phyloP scores from a whole-genome alignment of 768 basidiomycete species.

The Lactarius sanguifluus region DNA sequence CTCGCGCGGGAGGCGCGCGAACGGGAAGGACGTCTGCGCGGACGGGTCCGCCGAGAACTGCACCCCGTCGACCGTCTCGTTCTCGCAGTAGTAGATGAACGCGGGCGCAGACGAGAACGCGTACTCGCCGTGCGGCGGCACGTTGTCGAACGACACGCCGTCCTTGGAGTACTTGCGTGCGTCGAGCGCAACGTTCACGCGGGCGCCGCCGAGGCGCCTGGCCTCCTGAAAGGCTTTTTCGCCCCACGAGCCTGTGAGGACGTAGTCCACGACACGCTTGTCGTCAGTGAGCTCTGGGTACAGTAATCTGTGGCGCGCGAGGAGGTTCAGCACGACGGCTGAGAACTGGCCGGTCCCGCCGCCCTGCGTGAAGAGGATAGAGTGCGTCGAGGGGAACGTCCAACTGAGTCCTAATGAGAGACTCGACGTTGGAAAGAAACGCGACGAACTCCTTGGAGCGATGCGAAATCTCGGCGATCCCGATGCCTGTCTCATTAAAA shows the following conservation, averaged over 20 bases:
- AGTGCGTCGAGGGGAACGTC: slow-evolving; percentile 77
- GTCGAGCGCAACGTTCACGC: slow-evolving; percentile 71
- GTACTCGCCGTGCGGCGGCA: slow-evolving; percentile 75
- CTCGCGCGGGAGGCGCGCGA: slow-evolving; percentile 55
- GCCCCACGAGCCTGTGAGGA: slow-evolving; percentile 92
- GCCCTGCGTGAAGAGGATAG: slow-evolving; percentile 90
- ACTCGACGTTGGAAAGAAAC: slow-evolving; percentile 61
- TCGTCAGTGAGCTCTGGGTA: slow-evolving; percentile 56
- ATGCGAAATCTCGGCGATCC: slow-evolving; percentile 95
- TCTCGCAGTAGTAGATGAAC: slow-evolving; percentile 97
- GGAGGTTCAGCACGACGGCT: slow-evolving; percentile 86
- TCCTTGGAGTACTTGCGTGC: slow-evolving; percentile 59
- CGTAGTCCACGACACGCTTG: slow-evolving; percentile 77
- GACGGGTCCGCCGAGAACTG: slow-evolving; percentile 69
- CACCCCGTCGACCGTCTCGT: slow-evolving; percentile 96
- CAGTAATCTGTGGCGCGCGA: slow-evolving; percentile 79
- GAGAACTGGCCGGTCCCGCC: slow-evolving; percentile 93
- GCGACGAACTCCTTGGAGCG: slow-evolving; percentile 85
- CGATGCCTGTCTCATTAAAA: slow-evolving; percentile 89
- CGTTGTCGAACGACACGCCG: slow-evolving; percentile 71
- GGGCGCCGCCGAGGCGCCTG: slow-evolving; percentile 56
- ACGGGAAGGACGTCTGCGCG: slow-evolving; percentile 74
- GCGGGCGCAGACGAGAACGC: slow-evolving; percentile 78
- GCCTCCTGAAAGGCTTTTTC: slow-evolving; percentile 85
- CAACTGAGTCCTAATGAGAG: slow-evolving; percentile 72